A percentile compares a stretch with the other conserved stretches of the same genome.
Conservation (phyloP, 192 early-diverging fungal species). For the Linnemannia hyalina region DNA sequence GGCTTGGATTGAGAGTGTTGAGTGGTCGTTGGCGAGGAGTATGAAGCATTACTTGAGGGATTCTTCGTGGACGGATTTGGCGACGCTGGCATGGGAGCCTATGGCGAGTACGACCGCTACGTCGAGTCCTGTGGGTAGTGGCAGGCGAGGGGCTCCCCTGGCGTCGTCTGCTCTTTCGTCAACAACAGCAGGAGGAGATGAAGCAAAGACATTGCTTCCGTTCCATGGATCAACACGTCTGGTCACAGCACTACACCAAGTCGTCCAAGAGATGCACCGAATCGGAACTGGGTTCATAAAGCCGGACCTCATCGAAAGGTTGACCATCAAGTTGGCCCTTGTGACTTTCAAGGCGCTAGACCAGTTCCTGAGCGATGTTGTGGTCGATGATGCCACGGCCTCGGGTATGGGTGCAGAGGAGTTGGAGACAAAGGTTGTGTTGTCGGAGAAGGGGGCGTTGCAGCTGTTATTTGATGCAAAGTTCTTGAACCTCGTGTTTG, state of each 20-base stretch:
- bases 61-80: slow-evolving; percentile 57
- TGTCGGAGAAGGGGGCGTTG: slow-evolving; percentile 68
- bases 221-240: slow-evolving; percentile 47
- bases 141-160: neutral
- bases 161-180: neutral
- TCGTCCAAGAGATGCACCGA: slow-evolving; percentile 52
- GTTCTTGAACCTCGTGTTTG: slow-evolving; percentile 65
- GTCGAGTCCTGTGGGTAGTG: neutral
- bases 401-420: neutral
- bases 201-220: slow-evolving; percentile 30
- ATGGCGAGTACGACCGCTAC: slow-evolving; percentile 9
- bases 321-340: slow-evolving; percentile 11
- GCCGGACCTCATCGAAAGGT: slow-evolving; percentile 28
- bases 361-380: slow-evolving; percentile 23
- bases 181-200: slow-evolving; percentile 7
- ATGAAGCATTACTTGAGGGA: slow-evolving; percentile 39
- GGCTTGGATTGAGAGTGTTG: slow-evolving; percentile 57
- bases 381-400: neutral
- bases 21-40: slow-evolving; percentile 22
- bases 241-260: slow-evolving; percentile 29
- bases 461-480: slow-evolving; percentile 77
- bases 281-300: slow-evolving; percentile 43
- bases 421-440: neutral
- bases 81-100: slow-evolving; percentile 65
- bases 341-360: slow-evolving; percentile 16